These are phyloP conservation scores for Astrothelium macrocarpum DNA, from an alignment of 495 filamentous ascomycete genomes.

Conservation along the genomic window DNA sequence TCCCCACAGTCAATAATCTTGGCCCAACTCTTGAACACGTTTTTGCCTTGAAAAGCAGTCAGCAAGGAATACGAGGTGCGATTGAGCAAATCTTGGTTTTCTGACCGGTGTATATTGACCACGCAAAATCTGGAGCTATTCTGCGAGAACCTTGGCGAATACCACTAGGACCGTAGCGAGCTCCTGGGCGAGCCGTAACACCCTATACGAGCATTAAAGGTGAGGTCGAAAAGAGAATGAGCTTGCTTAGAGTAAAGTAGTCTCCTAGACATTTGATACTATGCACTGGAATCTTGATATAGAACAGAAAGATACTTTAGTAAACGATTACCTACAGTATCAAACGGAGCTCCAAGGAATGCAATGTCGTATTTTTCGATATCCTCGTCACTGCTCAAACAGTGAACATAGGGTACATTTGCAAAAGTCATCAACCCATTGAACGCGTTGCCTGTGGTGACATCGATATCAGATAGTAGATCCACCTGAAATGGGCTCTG, in stretches of 20 bases:
- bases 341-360: constrained; percentile 59
- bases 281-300: background rate
- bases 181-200: constrained; percentile 42
- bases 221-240: background rate
- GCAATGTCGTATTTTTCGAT: constrained; percentile 69
- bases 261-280: no score
- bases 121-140: constrained; percentile 29
- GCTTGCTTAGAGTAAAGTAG: background rate
- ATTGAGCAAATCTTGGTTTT: background rate
- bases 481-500: background rate
- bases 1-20: constrained; percentile 45
- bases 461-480: background rate
- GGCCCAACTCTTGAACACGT: constrained; percentile 39
- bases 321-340: constrained; percentile 32
- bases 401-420: constrained; percentile 40
- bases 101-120: constrained; percentile 36
- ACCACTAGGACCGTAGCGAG: constrained; percentile 41
- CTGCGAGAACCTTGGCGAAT: constrained; percentile 41
- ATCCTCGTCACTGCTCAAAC: constrained; percentile 21
- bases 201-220: constrained; percentile 15
- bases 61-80: background rate
- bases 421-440: constrained; percentile 43
- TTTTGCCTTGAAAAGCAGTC: constrained; percentile 24
- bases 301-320: background rate
- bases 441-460: constrained; percentile 21